Conservation (phyloP, 2,329 filamentous ascomycete species). For the Sclerotinia borealis region DNA sequence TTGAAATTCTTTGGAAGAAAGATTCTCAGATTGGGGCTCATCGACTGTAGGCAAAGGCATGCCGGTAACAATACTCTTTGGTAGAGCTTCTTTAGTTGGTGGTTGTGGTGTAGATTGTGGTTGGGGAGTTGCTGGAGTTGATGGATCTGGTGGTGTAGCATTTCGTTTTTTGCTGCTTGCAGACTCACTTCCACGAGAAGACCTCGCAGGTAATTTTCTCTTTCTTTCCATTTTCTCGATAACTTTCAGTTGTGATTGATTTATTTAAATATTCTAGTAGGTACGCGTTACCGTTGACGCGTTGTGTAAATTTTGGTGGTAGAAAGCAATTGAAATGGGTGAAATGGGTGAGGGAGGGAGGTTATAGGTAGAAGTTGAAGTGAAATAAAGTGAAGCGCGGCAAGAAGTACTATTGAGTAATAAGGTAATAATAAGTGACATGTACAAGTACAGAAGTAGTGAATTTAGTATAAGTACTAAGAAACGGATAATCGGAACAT, state of each 20-base stretch:
- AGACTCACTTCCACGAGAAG: constrained; percentile 50
- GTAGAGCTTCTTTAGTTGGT: constrained; percentile 41
- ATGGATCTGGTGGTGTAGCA: constrained; percentile 48
- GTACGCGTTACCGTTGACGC: too few relatives aligned
- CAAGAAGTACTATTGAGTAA: too few relatives aligned
- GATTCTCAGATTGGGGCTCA: constrained; percentile 56
- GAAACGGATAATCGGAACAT: too few relatives aligned
- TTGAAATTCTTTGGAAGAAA: constrained; percentile 63
- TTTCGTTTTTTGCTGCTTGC: constrained; percentile 55
- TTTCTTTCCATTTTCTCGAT: constrained; percentile 53
- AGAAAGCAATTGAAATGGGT: neutral
- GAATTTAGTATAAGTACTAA: too few relatives aligned
- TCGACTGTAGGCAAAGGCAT: constrained; percentile 67
- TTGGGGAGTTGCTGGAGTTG: constrained; percentile 34
- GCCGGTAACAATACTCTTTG: constrained; percentile 56
- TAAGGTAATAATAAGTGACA: too few relatives aligned
- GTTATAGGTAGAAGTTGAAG: neutral
- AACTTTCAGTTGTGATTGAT: too few relatives aligned
- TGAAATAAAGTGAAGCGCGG: neutral
- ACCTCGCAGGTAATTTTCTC: constrained; percentile 58
- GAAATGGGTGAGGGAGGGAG: too few relatives aligned
- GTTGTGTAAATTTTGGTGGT: neutral
- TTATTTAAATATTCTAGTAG: neutral
- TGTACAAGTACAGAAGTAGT: too few relatives aligned
- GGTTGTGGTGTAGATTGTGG: constrained; percentile 21